These are phyloP conservation scores for Aspergillus sclerotioniger DNA, from an alignment of 495 filamentous ascomycete species.

Conservation along the genomic window DNA sequence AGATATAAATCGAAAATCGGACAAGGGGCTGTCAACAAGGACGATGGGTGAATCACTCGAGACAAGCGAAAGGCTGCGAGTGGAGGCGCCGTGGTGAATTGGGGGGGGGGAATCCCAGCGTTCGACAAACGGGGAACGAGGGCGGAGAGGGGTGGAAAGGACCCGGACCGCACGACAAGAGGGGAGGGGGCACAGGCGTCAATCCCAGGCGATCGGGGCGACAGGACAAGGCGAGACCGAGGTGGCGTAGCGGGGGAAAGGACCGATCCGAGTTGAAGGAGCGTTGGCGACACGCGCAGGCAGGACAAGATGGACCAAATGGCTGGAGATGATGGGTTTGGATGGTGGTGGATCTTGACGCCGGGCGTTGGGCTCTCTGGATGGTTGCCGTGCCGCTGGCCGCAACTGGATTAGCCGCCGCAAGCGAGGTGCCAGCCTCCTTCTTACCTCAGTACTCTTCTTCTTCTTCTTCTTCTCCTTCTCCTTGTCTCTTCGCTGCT, in stretches of 20 bases:
- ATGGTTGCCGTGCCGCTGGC: conserved; percentile 45
- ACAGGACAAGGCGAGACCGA: conserved; percentile 4
- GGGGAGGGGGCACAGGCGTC: conserved; percentile 18
- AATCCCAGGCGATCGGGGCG: conserved; percentile 14
- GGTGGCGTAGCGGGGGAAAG: neutral
- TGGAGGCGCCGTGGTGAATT: conserved; percentile 14
- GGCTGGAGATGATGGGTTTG: conserved; percentile 30
- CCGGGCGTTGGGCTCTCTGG: conserved; percentile 38
- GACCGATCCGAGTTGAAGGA: conserved; percentile 13
- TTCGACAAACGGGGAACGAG: conserved; percentile 25
- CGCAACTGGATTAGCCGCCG: conserved; percentile 48
- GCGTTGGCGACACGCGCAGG: conserved; percentile 23
- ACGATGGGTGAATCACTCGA: neutral
- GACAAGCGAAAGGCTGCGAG: conserved; percentile 6
- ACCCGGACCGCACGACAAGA: conserved; percentile 34
- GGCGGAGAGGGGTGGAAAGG: conserved; percentile 39
- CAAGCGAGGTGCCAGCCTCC: conserved; percentile 32
- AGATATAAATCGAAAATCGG: neutral
- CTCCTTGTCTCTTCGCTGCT: too few relatives aligned
- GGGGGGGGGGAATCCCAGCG: conserved; percentile 20
- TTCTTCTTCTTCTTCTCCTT: too few relatives aligned
- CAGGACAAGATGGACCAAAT: conserved; percentile 31
- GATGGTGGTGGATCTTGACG: conserved; percentile 37
- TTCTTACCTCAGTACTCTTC: conserved; percentile 4
- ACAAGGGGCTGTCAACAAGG: neutral